Evolutionary conservation across 345 rosid genomes (phyloP).

Genomic region (Tarenaya hassleriana): DNA sequence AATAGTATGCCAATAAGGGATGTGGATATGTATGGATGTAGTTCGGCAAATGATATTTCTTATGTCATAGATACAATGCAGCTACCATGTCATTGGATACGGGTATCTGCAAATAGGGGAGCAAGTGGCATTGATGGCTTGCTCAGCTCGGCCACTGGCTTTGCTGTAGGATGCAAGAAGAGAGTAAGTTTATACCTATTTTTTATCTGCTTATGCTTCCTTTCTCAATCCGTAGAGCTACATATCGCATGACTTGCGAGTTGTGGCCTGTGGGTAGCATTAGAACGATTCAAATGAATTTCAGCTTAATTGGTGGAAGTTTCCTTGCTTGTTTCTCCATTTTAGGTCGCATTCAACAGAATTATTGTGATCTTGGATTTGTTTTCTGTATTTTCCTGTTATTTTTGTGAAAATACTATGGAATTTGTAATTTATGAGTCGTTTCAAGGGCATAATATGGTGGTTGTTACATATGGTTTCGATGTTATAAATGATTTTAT

Average conservation of each 20-base stretch:
- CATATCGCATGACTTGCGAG: too few relatives aligned
- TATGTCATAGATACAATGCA: conserved; percentile 35
- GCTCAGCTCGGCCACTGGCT: conserved; percentile 88
- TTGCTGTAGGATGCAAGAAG: conserved; percentile 81
- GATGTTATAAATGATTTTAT: background rate
- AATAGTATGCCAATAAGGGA: conserved; percentile 98
- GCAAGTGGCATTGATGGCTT: conserved; percentile 99
- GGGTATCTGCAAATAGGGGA: conserved; percentile 89
- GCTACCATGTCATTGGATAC: conserved; percentile 50
- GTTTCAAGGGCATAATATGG: conserved; percentile 9
- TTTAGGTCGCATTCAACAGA: conserved; percentile 2
- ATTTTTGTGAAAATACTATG: conserved; percentile 9
- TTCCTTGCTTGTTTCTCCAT: conserved; percentile 8
- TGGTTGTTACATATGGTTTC: conserved; percentile 12
- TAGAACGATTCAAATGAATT: background rate
- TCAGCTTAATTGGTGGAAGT: background rate
- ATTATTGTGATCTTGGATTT: conserved; percentile 3
- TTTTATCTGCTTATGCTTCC: conserved; percentile 6
- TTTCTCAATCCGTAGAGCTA: conserved; percentile 1
- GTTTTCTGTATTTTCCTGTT: background rate
- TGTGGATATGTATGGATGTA: conserved; percentile 77
- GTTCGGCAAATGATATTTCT: conserved; percentile 27
- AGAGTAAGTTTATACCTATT: conserved; percentile 39
- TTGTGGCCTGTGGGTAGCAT: background rate
- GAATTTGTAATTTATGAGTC: conserved; percentile 1